These are phyloP conservation scores for Rhizodiscina lignyota DNA, from an alignment of 495 filamentous ascomycete genomes.

Conservation along the genomic window DNA sequence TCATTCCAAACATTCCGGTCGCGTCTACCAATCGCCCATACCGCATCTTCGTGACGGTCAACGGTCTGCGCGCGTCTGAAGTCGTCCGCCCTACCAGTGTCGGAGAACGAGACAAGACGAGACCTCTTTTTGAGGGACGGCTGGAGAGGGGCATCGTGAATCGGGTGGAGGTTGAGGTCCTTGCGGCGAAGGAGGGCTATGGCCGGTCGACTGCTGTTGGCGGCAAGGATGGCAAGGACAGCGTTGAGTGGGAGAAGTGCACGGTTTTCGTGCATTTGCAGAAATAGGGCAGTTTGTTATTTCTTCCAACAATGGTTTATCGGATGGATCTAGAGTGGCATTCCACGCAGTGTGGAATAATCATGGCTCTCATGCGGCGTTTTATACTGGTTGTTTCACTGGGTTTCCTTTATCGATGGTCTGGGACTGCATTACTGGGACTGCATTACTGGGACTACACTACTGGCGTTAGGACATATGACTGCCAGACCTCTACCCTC, in stretches of 20 bases:
- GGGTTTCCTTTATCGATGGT: no score
- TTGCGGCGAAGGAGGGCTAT: conserved; percentile 13
- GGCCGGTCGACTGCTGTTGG: conserved; percentile 5
- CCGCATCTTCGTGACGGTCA: conserved; percentile 45
- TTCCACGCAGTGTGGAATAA: no score
- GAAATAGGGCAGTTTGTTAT: no score
- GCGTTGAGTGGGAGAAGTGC: conserved; percentile 23
- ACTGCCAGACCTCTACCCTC: no score
- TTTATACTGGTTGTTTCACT: no score
- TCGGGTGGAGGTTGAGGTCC: conserved; percentile 22
- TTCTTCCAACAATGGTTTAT: no score
- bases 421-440: no score
- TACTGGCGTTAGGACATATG: no score
- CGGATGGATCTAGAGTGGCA: no score
- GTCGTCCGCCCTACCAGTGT: conserved; percentile 5
- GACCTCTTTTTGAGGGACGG: conserved; percentile 20
- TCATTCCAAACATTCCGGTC: conserved; percentile 41
- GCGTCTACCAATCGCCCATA: conserved; percentile 40
- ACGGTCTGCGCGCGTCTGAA: conserved; percentile 13
- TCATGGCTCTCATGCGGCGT: no score
- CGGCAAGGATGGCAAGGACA: no score
- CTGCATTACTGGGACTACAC: no score
- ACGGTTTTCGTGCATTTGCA: conserved; percentile 21
- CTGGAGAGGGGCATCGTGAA: conserved; percentile 17
- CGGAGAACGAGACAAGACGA: conserved; percentile 5